Percentiles rank a stretch among this genome's conserved stretches.
Evolutionary conservation across 257 asterid species (phyloP).

Genomic region (Nyctanthes arbortristis): DNA sequence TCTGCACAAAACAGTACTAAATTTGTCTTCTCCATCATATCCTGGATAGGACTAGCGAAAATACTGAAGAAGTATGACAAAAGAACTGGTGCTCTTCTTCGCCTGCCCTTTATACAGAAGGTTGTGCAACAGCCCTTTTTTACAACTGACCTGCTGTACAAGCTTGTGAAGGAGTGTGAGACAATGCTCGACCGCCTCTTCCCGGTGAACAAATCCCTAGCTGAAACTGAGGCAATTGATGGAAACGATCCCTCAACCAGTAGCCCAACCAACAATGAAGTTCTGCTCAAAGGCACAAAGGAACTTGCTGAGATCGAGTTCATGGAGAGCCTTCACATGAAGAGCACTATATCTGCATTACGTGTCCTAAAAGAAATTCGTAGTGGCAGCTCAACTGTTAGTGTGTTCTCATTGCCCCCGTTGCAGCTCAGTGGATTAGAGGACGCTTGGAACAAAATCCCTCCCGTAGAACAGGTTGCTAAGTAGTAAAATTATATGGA

Average conservation of each 20-base stretch:
- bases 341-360: conserved; percentile 78
- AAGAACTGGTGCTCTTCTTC: conserved; percentile 90
- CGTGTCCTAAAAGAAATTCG: conserved; percentile 80
- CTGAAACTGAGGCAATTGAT: conserved; percentile 27
- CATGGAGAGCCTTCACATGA: conserved; percentile 80
- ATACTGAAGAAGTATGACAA: conserved; percentile 91
- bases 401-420: conserved; percentile 90
- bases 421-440: conserved; percentile 70
- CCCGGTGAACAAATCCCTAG: conserved; percentile 38
- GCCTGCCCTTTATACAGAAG: conserved; percentile 89
- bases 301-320: conserved; percentile 73
- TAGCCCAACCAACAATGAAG: conserved; percentile 27
- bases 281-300: conserved; percentile 40
- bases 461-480: conserved; percentile 74
- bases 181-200: conserved; percentile 73
- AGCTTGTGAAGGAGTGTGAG: conserved; percentile 91
- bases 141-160: conserved; percentile 78
- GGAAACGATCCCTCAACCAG: conserved; percentile 53
- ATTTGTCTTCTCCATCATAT: not conserved
- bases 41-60: conserved; percentile 71
- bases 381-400: conserved; percentile 83
- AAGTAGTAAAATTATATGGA: conserved; percentile 38
- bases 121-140: conserved; percentile 91
- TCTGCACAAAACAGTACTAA: not conserved
- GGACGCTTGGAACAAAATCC: conserved; percentile 69